Evolutionary conservation across 164 flowering plant species (phyloP).

Genomic region (Annona cherimola): DNA sequence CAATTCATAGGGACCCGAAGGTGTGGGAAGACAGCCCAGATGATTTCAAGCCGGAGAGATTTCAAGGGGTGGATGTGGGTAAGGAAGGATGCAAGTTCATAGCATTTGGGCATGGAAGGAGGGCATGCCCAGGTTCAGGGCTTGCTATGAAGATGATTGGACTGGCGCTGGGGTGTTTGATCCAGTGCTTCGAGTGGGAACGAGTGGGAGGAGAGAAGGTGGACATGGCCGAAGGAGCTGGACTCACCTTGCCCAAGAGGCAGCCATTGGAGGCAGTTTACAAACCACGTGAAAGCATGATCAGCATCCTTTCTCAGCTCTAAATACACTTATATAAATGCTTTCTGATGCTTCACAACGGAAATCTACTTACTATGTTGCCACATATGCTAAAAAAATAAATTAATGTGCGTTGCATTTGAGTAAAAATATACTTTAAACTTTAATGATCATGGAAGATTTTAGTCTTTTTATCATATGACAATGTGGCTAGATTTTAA

Average conservation of each 20-base stretch:
- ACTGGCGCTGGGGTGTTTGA: conserved; percentile 3
- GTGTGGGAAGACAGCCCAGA: conserved; percentile 25
- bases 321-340: neutral
- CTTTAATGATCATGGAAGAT: no score
- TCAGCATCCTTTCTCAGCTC: conserved; percentile 7
- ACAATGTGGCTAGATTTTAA: no score
- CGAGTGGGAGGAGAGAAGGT: conserved; percentile 7
- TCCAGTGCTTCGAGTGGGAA: conserved; percentile 15
- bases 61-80: conserved; percentile 14
- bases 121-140: conserved; percentile 18
- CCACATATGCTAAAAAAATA: no score
- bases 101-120: conserved; percentile 24
- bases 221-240: conserved; percentile 10
- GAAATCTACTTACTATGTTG: no score
- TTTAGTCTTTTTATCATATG: no score
- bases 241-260: conserved; percentile 13
- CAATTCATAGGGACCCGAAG: conserved; percentile 30
- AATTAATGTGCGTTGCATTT: no score
- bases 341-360: no score
- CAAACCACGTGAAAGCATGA: conserved; percentile 5
- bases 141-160: conserved; percentile 13
- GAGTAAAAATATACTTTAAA: no score
- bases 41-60: conserved; percentile 38
- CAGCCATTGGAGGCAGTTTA: conserved; percentile 10
- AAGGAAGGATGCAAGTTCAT: conserved; percentile 11